These are phyloP conservation scores for Aspergillus ochraceus DNA, from an alignment of 2,329 filamentous ascomycete species.

Conservation along the genomic window DNA sequence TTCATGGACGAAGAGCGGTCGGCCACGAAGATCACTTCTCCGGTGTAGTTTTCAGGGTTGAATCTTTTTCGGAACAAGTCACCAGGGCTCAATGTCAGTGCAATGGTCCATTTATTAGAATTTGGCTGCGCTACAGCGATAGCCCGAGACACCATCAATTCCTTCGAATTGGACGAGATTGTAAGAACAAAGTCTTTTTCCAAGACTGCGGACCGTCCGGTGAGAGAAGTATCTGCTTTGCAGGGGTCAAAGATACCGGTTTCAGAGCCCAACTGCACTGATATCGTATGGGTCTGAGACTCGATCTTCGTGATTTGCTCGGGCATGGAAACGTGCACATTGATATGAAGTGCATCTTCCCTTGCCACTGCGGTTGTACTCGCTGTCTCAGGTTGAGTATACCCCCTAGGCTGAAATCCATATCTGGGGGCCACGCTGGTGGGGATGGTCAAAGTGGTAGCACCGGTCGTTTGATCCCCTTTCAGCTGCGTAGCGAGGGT, in stretches of 20 bases:
- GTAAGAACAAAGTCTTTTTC: constrained; percentile 15
- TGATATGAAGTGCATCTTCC: background rate
- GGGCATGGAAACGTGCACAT: background rate
- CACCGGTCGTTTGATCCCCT: constrained; percentile 12
- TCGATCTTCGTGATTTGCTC: constrained; percentile 14
- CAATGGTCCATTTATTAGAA: constrained; percentile 10
- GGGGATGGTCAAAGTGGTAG: constrained; percentile 16
- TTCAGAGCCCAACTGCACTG: constrained; percentile 13
- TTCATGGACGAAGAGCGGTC: constrained; percentile 20
- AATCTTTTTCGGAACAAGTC: constrained; percentile 4
- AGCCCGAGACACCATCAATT: background rate
- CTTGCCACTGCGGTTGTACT: background rate
- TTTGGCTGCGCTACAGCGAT: constrained; percentile 9
- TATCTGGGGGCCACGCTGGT: constrained; percentile 18
- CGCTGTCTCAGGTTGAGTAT: background rate
- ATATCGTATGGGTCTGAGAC: constrained; percentile 19
- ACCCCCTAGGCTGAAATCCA: background rate
- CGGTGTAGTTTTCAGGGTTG: constrained; percentile 3
- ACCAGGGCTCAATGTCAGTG: constrained; percentile 13
- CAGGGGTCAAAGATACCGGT: constrained; percentile 11
- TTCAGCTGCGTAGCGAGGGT: constrained; percentile 13
- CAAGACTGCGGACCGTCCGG: background rate
- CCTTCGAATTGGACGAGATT: constrained; percentile 1
- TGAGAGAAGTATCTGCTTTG: constrained; percentile 10
- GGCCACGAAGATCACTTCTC: constrained; percentile 20